A percentile compares a stretch with the other conserved stretches of the same genome.
phyloP scores from a whole-genome alignment of 768 basidiomycete species.

The Pisolithus orientalis region DNA sequence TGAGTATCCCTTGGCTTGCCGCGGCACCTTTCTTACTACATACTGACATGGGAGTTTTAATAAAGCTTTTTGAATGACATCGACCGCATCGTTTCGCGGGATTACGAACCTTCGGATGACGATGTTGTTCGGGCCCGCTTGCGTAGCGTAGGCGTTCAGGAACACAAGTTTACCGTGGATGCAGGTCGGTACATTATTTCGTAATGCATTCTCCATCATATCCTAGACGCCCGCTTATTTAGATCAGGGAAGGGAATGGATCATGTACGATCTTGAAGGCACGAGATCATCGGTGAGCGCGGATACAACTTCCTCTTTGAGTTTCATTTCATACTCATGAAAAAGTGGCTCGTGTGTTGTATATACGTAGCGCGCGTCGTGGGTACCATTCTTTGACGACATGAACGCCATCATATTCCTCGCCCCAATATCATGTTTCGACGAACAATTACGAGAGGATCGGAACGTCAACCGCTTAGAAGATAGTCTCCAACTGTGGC shows the following conservation, averaged over 20 bases:
- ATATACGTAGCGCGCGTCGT: constrained; percentile 51
- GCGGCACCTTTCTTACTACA: background rate
- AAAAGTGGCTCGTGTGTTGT: background rate
- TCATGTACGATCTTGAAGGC: constrained; percentile 78
- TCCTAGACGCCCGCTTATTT: background rate
- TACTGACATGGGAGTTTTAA: background rate
- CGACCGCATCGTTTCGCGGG: constrained; percentile 54
- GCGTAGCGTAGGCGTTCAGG: constrained; percentile 75
- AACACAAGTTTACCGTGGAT: constrained; percentile 61
- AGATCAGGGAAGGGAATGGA: constrained; percentile 70
- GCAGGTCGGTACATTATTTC: constrained; percentile 39
- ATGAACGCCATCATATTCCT: constrained; percentile 83
- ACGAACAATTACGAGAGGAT: constrained; percentile 72
- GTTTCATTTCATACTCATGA: constrained; percentile 1
- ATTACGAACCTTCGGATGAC: constrained; percentile 65
- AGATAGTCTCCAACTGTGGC: constrained; percentile 74
- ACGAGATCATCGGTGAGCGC: constrained; percentile 56
- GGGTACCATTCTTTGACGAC: constrained; percentile 81
- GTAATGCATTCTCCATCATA: background rate
- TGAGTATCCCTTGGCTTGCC: constrained; percentile 32
- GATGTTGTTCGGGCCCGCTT: constrained; percentile 76
- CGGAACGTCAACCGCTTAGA: constrained; percentile 64
- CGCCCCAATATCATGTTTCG: constrained; percentile 67
- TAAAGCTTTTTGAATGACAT: constrained; percentile 64
- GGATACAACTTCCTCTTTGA: background rate